Evolutionary conservation across 2,329 filamentous ascomycete genomes (phyloP), one percentile per base, ranked within the genome.

Genomic region (Monosporascus sp.): DNA sequence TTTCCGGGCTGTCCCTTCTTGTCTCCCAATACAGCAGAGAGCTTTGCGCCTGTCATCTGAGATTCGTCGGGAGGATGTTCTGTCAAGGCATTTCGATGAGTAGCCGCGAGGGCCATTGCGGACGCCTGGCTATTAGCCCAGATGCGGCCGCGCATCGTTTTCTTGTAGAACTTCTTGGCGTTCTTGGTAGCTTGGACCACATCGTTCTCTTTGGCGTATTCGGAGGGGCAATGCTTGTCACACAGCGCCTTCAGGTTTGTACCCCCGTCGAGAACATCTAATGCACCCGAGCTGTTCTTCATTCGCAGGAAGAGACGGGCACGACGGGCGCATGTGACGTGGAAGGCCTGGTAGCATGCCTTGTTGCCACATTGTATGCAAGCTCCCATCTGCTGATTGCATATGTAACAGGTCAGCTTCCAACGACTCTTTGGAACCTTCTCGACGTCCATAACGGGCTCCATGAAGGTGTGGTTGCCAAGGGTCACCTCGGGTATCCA

Each of bases 321-420:
- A 62, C 89, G 84, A 51, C 94, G 84, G 24, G 94, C 94, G 68
- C 94, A 99, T 5, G 94, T 97, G 51, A 97, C 91, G 71, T 99
- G 94, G 69, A 99, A 99, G 8, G 94, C 94, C 65, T 93, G 87
- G 66, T 96, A 99, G 70, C 94, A 99, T 56, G 88, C 90, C 72
- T 97, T 97, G 74, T 97, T 97, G 55, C 92, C 90, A 70, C 94
- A 99, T 70, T 99, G 94, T 55, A 99, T 97, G 70, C 93, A 97
- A 41, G 94, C 93, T 22, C 94, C 94, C 94, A 99, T 99, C 63
- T 86, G 88, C 72, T 99, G 94, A 60, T 91, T 88, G 73, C 94
- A 99, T 53, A 99, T 95, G 70, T 99, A 99, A 73, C 94, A 99
- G 41, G 83, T 86, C 65, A 97, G 76, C 69, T 89, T 95, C 94